Evolutionary conservation across 2,329 filamentous ascomycete species (phyloP), one percentile per base, ranked within the genome.

Genomic region (Corniculantispora saksenae): DNA sequence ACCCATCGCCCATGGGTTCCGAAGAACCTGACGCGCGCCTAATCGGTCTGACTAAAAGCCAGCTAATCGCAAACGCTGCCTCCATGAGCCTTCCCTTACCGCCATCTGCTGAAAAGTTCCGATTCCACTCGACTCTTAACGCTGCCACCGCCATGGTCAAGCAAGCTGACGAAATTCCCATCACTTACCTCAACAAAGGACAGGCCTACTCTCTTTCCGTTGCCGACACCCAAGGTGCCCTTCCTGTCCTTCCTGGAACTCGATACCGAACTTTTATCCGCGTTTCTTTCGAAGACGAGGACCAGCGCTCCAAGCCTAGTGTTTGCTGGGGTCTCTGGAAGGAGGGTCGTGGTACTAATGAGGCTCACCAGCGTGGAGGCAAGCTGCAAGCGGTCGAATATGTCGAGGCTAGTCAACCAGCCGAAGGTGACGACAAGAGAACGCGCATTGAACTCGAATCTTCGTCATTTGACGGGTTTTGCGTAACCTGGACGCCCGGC

Each of bases 131-230:
- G 59, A 95, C 92, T 0, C 80, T 99, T 54, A 96, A 97, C 75
- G 94, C 95, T 1, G 93, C 94, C 3, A 99, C 95, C 0, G 95
- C 95, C 9, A 99, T 98, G 95, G 90, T 96, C 73, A 96, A 91
- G 76, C 89, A 93, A 67, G 79, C 88, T 1, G 91, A 96, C 66
- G 94, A 98, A 76, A 96, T 98, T 27, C 95, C 95, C 0, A 88
- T 98, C n/a, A 97, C 94, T 0, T 99, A 99, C 75, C 85, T 99
- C 21, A 99, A 99, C 81, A 98, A 98, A 78, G 94, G 94, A 27
- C 94, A 98, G 75, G 92, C 93, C 19, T 99, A 99, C 76, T 91
- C 92, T 0, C 82, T 99, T 21, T 91, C 91, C 2, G 86, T 99
- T 32, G 82, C 91, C 55, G 95, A 99, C 74, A 95, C 91, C 0